Conservation (phyloP, 2,329 filamentous ascomycete species). For the Arthrobotrys sphaeroides region DNA sequence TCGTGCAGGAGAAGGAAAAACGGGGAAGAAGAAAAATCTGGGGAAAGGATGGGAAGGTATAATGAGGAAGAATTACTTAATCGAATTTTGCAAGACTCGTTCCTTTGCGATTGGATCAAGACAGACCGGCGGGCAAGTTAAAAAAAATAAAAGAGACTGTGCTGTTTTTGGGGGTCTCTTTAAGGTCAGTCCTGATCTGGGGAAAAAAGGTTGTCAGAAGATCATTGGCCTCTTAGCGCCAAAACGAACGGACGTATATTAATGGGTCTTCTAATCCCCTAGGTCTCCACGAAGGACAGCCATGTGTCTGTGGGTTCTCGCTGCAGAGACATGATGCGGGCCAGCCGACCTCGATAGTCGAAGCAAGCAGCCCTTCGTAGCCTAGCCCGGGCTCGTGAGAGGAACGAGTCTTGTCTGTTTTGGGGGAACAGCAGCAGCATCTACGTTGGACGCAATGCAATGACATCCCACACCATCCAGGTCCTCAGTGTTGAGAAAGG, state of each 20-base stretch:
- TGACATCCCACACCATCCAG: slow-evolving; percentile 28
- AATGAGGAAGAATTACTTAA: slow-evolving; percentile 52
- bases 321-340: slow-evolving; percentile 40
- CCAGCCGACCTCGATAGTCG: slow-evolving; percentile 18
- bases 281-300: slow-evolving; percentile 5
- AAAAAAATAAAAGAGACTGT: background rate
- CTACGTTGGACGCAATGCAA: slow-evolving; percentile 1
- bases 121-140: background rate
- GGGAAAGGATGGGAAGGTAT: slow-evolving; percentile 45
- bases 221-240: slow-evolving; percentile 53
- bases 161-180: slow-evolving; percentile 43
- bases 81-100: slow-evolving; percentile 43
- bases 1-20: slow-evolving; percentile 1
- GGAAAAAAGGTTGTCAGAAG: slow-evolving; percentile 53
- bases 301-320: slow-evolving; percentile 25
- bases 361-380: background rate
- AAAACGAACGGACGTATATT: slow-evolving; percentile 27
- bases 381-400: slow-evolving; percentile 8
- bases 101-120: slow-evolving; percentile 43
- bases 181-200: slow-evolving; percentile 22
- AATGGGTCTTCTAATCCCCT: background rate
- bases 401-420: slow-evolving; percentile 11
- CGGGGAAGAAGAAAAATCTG: slow-evolving; percentile 23
- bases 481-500: slow-evolving; percentile 24
- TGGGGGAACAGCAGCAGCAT: background rate